Percentiles rank a stretch among this genome's conserved stretches.
phyloP scores from a whole-genome alignment of 345 rosid species.

The Hevea brasiliensis region DNA sequence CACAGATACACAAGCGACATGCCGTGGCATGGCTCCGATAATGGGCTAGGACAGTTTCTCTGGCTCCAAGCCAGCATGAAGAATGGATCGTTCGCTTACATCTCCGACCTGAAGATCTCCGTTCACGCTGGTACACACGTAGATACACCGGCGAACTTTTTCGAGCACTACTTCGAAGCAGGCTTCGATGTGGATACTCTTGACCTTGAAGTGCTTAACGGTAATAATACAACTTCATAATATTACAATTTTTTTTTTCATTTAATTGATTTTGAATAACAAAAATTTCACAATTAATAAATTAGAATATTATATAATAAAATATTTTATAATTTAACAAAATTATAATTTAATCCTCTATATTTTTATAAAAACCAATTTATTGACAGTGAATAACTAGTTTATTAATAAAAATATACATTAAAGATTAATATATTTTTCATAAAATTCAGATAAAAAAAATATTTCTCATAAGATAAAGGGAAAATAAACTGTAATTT shows the following conservation, averaged over 20 bases:
- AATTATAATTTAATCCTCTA: too few species aligned
- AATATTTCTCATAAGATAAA: too few species aligned
- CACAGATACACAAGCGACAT: constrained; percentile 60
- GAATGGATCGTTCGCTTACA: constrained; percentile 72
- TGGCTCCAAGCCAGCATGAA: constrained; percentile 74
- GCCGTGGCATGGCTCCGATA: constrained; percentile 46
- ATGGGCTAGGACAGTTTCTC: constrained; percentile 57
- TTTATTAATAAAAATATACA: too few species aligned
- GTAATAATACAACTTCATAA: constrained; percentile 19
- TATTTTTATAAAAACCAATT: too few species aligned
- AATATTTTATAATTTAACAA: too few species aligned
- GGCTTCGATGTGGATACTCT: constrained; percentile 87
- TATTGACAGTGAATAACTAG: too few species aligned
- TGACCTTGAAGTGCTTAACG: constrained; percentile 54
- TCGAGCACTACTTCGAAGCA: constrained; percentile 70
- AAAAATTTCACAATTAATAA: too few species aligned
- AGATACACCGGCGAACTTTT: constrained; percentile 80
- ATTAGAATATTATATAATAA: too few species aligned
- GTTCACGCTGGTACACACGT: constrained; percentile 88
- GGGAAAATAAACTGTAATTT: too few species aligned
- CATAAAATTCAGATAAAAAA: too few species aligned
- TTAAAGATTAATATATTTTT: too few species aligned
- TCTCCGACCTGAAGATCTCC: constrained; percentile 67
- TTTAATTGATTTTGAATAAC: too few species aligned
- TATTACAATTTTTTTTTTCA: not conserved